Percentiles rank a stretch among this genome's conserved stretches.
Conservation (phyloP, 495 filamentous ascomycete genomes). For the Neurospora sp. region DNA sequence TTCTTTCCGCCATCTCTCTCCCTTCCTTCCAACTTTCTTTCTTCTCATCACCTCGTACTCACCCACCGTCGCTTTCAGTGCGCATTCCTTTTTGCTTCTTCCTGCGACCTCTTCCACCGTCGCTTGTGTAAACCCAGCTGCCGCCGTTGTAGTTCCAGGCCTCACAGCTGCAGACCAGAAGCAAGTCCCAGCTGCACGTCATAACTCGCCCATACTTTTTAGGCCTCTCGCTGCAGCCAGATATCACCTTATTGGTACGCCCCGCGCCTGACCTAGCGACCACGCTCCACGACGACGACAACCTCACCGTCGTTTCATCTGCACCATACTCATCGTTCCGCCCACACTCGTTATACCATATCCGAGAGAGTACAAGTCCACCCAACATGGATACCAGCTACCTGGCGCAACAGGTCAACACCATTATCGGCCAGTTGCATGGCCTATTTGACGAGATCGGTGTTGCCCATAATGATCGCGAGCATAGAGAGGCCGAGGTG, state of each 20-base stretch:
- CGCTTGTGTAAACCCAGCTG: neutral
- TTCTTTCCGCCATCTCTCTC: neutral
- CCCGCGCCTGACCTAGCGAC: neutral
- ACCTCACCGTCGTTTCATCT: neutral
- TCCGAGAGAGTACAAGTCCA: neutral
- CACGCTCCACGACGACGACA: neutral
- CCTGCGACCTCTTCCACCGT: neutral
- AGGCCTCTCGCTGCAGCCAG: neutral
- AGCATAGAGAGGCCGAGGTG: slow-evolving; percentile 77
- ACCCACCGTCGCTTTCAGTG: neutral
- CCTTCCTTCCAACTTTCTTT: neutral
- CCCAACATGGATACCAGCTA: slow-evolving; percentile 76
- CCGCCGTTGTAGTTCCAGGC: neutral
- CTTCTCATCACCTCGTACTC: neutral
- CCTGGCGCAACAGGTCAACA: slow-evolving; percentile 85
- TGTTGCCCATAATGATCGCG: slow-evolving; percentile 78
- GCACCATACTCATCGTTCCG: neutral
- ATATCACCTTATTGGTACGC: neutral
- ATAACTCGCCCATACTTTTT: neutral
- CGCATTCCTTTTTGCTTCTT: neutral
- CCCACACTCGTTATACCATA: neutral
- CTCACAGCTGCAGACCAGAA: neutral
- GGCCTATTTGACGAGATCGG: slow-evolving; percentile 95
- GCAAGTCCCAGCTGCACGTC: neutral
- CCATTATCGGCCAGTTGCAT: slow-evolving; percentile 82